phyloP scores from a whole-genome alignment of 2,329 filamentous ascomycete species.

The Amauroascus niger region DNA sequence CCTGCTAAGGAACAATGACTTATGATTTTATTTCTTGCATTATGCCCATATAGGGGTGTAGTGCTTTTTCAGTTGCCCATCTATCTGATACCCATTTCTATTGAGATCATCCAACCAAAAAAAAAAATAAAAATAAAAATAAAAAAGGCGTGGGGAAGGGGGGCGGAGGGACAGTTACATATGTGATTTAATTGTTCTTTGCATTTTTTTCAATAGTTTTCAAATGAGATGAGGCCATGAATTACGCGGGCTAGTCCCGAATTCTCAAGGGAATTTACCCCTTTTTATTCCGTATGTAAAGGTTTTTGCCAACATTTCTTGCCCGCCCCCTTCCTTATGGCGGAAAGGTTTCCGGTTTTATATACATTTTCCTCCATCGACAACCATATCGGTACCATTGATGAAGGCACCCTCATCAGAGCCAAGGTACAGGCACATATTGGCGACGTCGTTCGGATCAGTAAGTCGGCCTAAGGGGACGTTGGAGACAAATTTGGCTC shows the following conservation, averaged over 20 bases:
- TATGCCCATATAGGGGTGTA: neutral
- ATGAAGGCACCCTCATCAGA: constrained; percentile 64
- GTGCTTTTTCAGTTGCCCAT: neutral
- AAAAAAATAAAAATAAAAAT: too few species aligned
- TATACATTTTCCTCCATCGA: constrained; percentile 47
- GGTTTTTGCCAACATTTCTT: neutral
- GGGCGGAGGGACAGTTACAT: neutral
- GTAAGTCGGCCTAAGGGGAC: constrained; percentile 37
- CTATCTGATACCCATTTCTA: neutral
- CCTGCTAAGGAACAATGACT: neutral
- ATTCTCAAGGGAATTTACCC: neutral
- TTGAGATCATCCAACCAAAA: neutral
- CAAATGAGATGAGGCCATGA: constrained; percentile 1
- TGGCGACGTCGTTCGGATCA: constrained; percentile 54
- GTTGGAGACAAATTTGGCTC: constrained; percentile 36
- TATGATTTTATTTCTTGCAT: neutral
- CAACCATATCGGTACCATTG: constrained; percentile 60
- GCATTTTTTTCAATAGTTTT: neutral
- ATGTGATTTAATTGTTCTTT: neutral
- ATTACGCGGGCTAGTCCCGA: neutral
- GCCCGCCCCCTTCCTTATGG: neutral
- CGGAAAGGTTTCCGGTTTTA: constrained; percentile 14
- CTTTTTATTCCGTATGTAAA: neutral
- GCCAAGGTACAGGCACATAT: constrained; percentile 59
- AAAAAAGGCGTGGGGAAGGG: neutral